Evolutionary conservation across 1,284 basidiomycete genomes (phyloP).

Genomic region (Leccinum holopus): DNA sequence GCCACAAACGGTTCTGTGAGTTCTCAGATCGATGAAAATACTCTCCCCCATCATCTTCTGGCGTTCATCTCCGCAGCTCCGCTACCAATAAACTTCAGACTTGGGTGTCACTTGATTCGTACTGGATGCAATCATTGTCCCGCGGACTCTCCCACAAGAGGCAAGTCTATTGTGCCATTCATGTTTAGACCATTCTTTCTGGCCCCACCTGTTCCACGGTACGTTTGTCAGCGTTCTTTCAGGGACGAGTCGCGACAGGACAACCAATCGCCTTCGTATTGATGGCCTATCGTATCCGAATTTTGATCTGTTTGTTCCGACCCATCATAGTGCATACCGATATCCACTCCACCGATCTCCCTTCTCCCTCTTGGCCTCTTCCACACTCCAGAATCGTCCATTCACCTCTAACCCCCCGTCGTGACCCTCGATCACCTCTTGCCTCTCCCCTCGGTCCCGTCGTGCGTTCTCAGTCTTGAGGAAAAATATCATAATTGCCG

Average conservation of each 20-base stretch:
- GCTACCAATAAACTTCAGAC: background rate
- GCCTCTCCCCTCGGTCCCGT: too few relatives aligned
- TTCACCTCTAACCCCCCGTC: too few relatives aligned
- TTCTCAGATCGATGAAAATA: background rate
- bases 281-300: background rate
- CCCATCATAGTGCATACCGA: conserved; percentile 40
- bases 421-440: too few relatives aligned
- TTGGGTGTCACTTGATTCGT: background rate
- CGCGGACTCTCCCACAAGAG: background rate
- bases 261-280: background rate
- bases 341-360: conserved; percentile 63
- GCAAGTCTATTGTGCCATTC: background rate
- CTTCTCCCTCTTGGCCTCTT: conserved; percentile 52
- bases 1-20: background rate
- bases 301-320: background rate
- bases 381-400: too few relatives aligned
- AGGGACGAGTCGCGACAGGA: background rate
- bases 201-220: background rate
- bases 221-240: background rate
- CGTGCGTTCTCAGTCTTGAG: conserved; percentile 34
- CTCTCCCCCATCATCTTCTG: background rate
- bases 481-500: conserved; percentile 45
- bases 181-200: background rate
- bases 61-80: conserved; percentile 6
- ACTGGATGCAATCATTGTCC: background rate